Evolutionary conservation across 495 filamentous ascomycete species (phyloP).

Genomic region (Polyplosphaeria fusca): DNA sequence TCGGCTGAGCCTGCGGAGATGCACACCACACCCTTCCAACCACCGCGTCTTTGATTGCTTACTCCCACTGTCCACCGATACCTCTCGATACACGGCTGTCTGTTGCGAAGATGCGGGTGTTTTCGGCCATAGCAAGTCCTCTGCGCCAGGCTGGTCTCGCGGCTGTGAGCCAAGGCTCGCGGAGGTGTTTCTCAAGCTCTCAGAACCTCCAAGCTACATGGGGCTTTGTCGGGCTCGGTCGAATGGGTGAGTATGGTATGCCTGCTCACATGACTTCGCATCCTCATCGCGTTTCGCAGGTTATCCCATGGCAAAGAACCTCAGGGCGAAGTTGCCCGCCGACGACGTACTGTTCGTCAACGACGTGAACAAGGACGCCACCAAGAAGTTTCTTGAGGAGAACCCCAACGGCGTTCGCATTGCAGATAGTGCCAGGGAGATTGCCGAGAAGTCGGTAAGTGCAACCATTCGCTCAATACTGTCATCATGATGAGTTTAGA

Average conservation of each 20-base stretch:
- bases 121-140: slow-evolving; percentile 20
- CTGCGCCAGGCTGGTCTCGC: slow-evolving; percentile 11
- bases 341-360: slow-evolving; percentile 46
- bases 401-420: slow-evolving; percentile 37
- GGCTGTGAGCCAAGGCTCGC: slow-evolving; percentile 4
- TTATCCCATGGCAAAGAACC: slow-evolving; percentile 53
- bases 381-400: slow-evolving; percentile 41
- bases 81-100: not conserved
- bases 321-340: slow-evolving; percentile 43
- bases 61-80: not conserved
- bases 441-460: slow-evolving; percentile 47
- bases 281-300: slow-evolving; percentile 37
- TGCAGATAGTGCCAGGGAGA: slow-evolving; percentile 42
- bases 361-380: slow-evolving; percentile 46
- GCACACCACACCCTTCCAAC: not conserved
- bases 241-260: slow-evolving; percentile 40
- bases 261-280: not conserved
- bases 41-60: not conserved
- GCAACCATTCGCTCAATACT: not conserved
- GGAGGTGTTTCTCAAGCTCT: slow-evolving; percentile 32
- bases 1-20: slow-evolving; percentile 19
- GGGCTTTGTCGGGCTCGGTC: slow-evolving; percentile 47
- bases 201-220: slow-evolving; percentile 34
- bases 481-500: slow-evolving; percentile 36
- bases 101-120: slow-evolving; percentile 16